Conservation (phyloP, 768 basidiomycete genomes). For the Hirschioporus abietinus region DNA sequence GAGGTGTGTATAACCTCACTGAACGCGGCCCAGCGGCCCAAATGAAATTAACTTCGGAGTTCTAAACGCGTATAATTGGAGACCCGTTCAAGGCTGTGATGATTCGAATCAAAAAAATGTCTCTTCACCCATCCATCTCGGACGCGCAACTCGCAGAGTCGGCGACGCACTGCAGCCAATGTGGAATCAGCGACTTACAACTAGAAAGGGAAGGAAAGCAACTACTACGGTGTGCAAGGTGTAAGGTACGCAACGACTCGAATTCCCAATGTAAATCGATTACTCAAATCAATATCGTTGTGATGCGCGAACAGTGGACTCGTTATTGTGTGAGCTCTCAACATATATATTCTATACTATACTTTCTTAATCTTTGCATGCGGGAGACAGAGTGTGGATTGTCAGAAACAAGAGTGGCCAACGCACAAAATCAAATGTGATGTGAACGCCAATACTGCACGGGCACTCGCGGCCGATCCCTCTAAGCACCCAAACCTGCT, state of each 20-base stretch:
- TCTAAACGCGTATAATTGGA: not conserved
- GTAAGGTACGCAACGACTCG: not conserved
- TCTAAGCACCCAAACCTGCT: slow-evolving; percentile 3
- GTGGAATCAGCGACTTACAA: not conserved
- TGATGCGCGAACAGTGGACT: not conserved
- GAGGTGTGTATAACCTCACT: not conserved
- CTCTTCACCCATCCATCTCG: slow-evolving; percentile 2
- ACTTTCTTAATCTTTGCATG: not conserved
- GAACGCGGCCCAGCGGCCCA: no score
- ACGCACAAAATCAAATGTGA: slow-evolving; percentile 4
- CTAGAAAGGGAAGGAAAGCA: not conserved
- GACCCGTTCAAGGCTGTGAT: not conserved
- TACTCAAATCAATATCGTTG: not conserved
- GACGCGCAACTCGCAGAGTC: slow-evolving; percentile 3
- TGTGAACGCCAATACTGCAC: slow-evolving; percentile 2
- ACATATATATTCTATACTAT: not conserved
- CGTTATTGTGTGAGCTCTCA: slow-evolving; percentile 3
- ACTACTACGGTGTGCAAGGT: not conserved
- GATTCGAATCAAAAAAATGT: slow-evolving; percentile 1
- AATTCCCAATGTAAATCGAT: not conserved
- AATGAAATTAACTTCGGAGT: not conserved
- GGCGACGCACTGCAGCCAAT: not conserved
- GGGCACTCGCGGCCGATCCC: slow-evolving; percentile 2
- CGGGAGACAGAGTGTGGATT: not conserved
- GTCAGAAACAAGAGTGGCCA: slow-evolving; percentile 2